Evolutionary conservation across 2,329 filamentous ascomycete genomes (phyloP), one percentile per base, ranked within the genome.

Genomic region (Trichoderma arundinaceum): DNA sequence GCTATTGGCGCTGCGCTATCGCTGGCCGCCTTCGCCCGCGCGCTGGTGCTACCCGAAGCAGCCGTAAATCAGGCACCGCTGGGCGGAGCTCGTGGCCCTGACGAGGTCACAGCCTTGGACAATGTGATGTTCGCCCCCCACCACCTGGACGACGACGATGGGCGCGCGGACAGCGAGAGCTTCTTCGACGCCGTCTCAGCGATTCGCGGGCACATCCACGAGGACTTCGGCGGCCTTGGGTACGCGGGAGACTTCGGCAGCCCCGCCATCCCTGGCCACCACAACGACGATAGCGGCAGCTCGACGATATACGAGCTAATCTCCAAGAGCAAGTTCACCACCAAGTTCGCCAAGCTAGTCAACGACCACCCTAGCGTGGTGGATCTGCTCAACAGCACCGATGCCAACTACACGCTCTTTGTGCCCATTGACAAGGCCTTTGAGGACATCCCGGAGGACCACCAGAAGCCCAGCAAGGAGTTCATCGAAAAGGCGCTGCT

Each of bases 361-460:
- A 83, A 90, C 68, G 83, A 92, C 67, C 88, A 91, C 74, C 83
- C 88, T 1, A 87, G 92, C 60, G 80, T 97, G 0, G 88, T 94
- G 41, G 77, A 90, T 62, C 76, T 88, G 3, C 84, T 97, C 33
- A 95, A 96, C 78, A 85, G 86, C 72, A 94, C 91, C 1, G 79
- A 85, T 41, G 81, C 85, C 22, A 94, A 94, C 76, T 87, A 90
- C 73, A 97, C 94, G 0, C 78, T 95, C 58, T 96, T 97, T 72
- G 90, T 91, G 1, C 94, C 94, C 0, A 88, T 86, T 1, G 87
- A 97, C 75, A 80, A 83, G 57, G 92, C 92, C 0, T 94, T 97
- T 71, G 86, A 90, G 68, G 80, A 84, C 70, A 77, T 88, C 28
- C 84, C 84, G 2, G 72, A 82, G 19, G 74, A 82, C 76, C 72